Evolutionary conservation across 805 yeast species (phyloP).

Genomic region (Blastobotrys attinorum): DNA sequence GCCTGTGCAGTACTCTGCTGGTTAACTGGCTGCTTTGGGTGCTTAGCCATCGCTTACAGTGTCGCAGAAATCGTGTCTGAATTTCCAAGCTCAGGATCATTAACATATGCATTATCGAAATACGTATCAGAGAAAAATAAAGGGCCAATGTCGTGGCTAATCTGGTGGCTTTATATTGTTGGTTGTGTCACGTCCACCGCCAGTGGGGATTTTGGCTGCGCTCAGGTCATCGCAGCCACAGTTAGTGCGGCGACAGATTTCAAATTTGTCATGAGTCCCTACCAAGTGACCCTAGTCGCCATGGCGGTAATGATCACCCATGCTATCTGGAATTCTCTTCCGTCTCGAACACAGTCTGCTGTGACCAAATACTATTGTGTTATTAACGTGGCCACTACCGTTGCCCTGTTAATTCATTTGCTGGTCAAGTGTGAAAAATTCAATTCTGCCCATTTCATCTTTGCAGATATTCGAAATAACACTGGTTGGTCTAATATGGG

Average conservation of each 20-base stretch:
- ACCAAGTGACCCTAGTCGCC: slow-evolving; percentile 4
- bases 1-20: slow-evolving; percentile 71
- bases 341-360: slow-evolving; percentile 42
- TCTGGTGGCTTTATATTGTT: slow-evolving; percentile 36
- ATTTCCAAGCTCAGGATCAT: slow-evolving; percentile 21
- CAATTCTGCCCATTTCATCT: slow-evolving; percentile 40
- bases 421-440: slow-evolving; percentile 45
- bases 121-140: slow-evolving; percentile 35
- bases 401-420: slow-evolving; percentile 46
- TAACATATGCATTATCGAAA: slow-evolving; percentile 16
- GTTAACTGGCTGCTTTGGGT: slow-evolving; percentile 54
- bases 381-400: slow-evolving; percentile 40
- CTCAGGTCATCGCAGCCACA: slow-evolving; percentile 7
- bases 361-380: slow-evolving; percentile 46
- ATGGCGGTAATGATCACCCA: slow-evolving; percentile 41
- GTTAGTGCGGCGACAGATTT: slow-evolving; percentile 5
- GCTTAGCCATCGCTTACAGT: slow-evolving; percentile 58
- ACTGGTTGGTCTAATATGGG: slow-evolving; percentile 48
- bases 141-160: slow-evolving; percentile 38
- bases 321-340: slow-evolving; percentile 43
- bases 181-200: slow-evolving; percentile 40
- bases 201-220: slow-evolving; percentile 9
- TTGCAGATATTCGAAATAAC: slow-evolving; percentile 38
- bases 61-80: slow-evolving; percentile 54
- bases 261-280: background rate